Evolutionary conservation across 2,329 filamentous ascomycete genomes (phyloP), one percentile per base, ranked within the genome.

Genomic region (Arthrobotrys entomopaga): DNA sequence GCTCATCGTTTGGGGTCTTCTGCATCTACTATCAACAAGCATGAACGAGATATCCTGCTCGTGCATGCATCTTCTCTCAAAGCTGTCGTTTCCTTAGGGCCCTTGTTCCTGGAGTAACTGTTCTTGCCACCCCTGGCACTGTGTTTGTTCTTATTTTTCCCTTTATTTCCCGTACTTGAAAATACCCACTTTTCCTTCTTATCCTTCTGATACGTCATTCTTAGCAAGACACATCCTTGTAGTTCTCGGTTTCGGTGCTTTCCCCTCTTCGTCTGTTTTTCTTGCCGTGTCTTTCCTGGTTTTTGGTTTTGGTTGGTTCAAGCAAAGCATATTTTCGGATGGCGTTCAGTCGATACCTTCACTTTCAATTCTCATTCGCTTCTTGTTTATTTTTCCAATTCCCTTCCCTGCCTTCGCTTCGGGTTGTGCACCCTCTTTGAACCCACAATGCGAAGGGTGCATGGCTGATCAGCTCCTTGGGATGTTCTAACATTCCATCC

Each of bases 81-180:
- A 63, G 50, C 40, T 64, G 26, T 54, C 50, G 40, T 66, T 54
- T 65, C 43, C 54, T 57, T 56, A 38, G 53, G 29, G 40, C 46
- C 43, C 64, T 59, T 67, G 64, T 57, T 57, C 64, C 64, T 60
- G 69, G 56, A 63, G 58, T 58, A 74, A 65, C 52, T 54, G 16
- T 20, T 20, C 34, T 46, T 43, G 19, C 15, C 49, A 50, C 70
- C 63, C 67, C 48, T 67, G 42, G 29, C 19, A 57, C 38, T 50
- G 46, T 50, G 15, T 66, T 52, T 53, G 64, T 67, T 60, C 56
- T 34, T 60, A 15, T 20, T 50, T 38, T 49, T 40, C 16, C 54
- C 43, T 22, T 20, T 57, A 46, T 52, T 42, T 67, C 43, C 53
- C 53, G 34, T 57, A 57, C 22, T 29, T 43, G n/a, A 43, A 24